Conservation (phyloP, 805 yeast genomes). For the Candida nitratophila region DNA sequence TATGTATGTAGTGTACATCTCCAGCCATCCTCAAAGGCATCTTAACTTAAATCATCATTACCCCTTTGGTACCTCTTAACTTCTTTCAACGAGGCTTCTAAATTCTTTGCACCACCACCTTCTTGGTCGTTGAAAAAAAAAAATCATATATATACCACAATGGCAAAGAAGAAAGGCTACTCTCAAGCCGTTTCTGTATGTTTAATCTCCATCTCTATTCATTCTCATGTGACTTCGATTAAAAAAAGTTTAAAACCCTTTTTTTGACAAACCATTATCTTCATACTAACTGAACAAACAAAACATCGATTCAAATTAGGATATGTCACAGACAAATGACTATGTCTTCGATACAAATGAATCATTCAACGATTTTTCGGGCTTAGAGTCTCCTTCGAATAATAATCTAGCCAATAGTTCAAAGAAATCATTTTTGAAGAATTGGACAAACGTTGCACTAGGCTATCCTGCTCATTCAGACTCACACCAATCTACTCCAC, state of each 20-base stretch:
- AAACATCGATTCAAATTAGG: conserved; percentile 7
- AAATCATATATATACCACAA: background rate
- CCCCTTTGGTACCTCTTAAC: too few relatives aligned
- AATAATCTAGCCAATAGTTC: background rate
- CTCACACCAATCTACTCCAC: too few relatives aligned
- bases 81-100: too few relatives aligned
- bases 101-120: too few relatives aligned
- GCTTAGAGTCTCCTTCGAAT: background rate
- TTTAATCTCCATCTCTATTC: background rate
- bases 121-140: too few relatives aligned
- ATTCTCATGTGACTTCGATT: too few relatives aligned
- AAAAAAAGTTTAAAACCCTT: too few relatives aligned
- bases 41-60: too few relatives aligned
- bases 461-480: conserved; percentile 1
- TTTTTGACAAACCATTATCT: too few relatives aligned
- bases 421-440: conserved; percentile 18
- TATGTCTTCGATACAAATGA: conserved; percentile 17
- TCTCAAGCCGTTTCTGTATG: conserved; percentile 25
- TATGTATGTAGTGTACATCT: too few relatives aligned
- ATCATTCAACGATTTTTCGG: background rate
- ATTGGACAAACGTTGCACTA: conserved; percentile 12
- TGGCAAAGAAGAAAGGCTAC: conserved; percentile 23
- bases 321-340: conserved; percentile 24
- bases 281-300: background rate
- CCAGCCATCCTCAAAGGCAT: too few relatives aligned